Evolutionary conservation across 2,329 filamentous ascomycete genomes (phyloP).

Genomic region (Fusarium sp.): DNA sequence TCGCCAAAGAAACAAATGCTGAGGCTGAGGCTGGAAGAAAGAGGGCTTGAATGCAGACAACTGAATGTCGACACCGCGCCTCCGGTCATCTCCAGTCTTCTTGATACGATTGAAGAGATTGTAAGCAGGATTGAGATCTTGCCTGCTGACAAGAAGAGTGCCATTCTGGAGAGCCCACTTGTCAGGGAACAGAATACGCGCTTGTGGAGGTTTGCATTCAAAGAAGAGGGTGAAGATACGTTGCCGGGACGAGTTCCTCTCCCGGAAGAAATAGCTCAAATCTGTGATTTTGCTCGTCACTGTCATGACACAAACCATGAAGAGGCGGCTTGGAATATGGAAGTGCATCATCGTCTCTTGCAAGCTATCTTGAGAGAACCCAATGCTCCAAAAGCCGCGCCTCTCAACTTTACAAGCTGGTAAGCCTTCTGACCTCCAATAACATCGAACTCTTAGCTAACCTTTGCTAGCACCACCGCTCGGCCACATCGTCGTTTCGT

Average conservation of each 20-base stretch:
- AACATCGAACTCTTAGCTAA: rapidly evolving
- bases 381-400: not conserved
- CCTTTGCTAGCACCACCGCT: not conserved
- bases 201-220: constrained; percentile 25
- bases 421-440: rapidly evolving
- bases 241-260: constrained; percentile 20
- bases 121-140: constrained; percentile 21
- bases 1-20: constrained; percentile 33
- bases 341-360: constrained; percentile 29
- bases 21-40: constrained; percentile 4
- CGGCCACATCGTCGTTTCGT: constrained; percentile 2
- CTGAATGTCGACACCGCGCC: constrained; percentile 4
- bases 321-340: constrained; percentile 25
- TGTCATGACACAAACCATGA: constrained; percentile 24
- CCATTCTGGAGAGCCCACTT: not conserved
- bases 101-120: constrained; percentile 17
- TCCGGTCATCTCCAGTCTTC: not conserved
- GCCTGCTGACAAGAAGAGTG: not conserved
- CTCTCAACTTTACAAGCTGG: constrained; percentile 19
- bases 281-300: constrained; percentile 5
- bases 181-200: not conserved
- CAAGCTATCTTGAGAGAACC: constrained; percentile 12
- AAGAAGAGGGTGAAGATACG: not conserved
- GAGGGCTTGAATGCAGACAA: constrained; percentile 15
- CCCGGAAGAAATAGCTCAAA: not conserved